These are phyloP conservation scores for Cadophora sp. DNA, from an alignment of 2,329 filamentous ascomycete genomes.

Conservation along the genomic window DNA sequence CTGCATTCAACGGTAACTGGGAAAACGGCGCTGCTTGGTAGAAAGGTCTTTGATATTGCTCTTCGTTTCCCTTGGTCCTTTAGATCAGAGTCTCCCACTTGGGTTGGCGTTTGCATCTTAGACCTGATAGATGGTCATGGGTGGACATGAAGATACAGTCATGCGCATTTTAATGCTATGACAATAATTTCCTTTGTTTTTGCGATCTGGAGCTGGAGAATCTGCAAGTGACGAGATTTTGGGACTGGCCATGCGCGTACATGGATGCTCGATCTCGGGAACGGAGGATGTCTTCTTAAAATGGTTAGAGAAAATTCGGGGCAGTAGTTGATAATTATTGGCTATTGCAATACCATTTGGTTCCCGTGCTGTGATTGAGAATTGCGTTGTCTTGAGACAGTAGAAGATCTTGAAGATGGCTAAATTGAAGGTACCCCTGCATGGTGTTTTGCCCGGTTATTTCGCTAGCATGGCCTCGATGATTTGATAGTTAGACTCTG, in stretches of 20 bases:
- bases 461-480: no score
- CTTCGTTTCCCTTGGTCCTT: background rate
- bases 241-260: slow-evolving; percentile 15
- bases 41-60: background rate
- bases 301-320: slow-evolving; percentile 3
- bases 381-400: background rate
- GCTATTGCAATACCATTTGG: background rate
- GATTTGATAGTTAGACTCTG: no score
- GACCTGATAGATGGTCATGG: slow-evolving; percentile 1
- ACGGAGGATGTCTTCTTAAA: slow-evolving; percentile 8
- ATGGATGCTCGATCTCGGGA: slow-evolving; percentile 16
- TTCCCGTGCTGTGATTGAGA: background rate
- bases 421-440: background rate
- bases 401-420: background rate
- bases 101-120: slow-evolving; percentile 10
- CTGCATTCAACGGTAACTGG: background rate
- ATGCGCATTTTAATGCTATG: background rate
- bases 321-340: slow-evolving; percentile 13
- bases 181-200: background rate
- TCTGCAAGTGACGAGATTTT: slow-evolving; percentile 14
- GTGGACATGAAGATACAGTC: background rate
- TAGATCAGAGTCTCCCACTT: slow-evolving; percentile 11
- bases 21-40: background rate
- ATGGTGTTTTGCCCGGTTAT: background rate
- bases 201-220: slow-evolving; percentile 1